A percentile compares a stretch with the other conserved stretches of the same genome.
phyloP scores from a whole-genome alignment of 1,139 yeast species.

The Spathaspora jeffriesii region DNA sequence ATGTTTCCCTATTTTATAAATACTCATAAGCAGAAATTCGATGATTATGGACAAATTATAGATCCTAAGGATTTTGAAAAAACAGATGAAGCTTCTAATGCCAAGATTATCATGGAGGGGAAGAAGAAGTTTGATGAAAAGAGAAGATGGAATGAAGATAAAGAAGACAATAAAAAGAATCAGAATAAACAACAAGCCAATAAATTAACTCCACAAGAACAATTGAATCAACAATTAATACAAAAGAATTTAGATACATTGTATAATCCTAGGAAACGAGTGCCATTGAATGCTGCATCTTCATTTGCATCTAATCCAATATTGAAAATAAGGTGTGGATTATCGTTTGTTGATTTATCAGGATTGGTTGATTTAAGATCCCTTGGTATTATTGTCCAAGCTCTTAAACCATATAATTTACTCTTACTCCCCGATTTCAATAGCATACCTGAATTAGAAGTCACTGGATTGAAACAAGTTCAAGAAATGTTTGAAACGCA shows the following conservation, averaged over 20 bases:
- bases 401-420: conserved; percentile 77
- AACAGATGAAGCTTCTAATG: conserved; percentile 50
- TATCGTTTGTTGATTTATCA: conserved; percentile 78
- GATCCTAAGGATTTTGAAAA: conserved; percentile 64
- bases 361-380: conserved; percentile 89
- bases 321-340: conserved; percentile 63
- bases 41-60: conserved; percentile 84
- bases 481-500: conserved; percentile 32
- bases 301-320: conserved; percentile 26
- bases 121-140: conserved; percentile 32
- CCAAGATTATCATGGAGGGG: conserved; percentile 35
- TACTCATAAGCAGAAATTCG: conserved; percentile 48
- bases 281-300: conserved; percentile 20
- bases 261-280: conserved; percentile 54
- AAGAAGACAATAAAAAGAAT: conserved; percentile 12
- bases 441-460: conserved; percentile 19
- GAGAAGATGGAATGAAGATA: conserved; percentile 16
- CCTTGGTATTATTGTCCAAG: conserved; percentile 72
- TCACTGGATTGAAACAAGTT: conserved; percentile 30
- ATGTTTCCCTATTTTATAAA: conserved; percentile 73
- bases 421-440: conserved; percentile 55
- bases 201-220: conserved; percentile 47
- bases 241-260: conserved; percentile 58
- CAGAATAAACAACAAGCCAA: conserved; percentile 17
- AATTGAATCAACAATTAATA: conserved; percentile 41